Conservation (phyloP, 164 flowering plant species). For the Dillenia suffruticosa region DNA sequence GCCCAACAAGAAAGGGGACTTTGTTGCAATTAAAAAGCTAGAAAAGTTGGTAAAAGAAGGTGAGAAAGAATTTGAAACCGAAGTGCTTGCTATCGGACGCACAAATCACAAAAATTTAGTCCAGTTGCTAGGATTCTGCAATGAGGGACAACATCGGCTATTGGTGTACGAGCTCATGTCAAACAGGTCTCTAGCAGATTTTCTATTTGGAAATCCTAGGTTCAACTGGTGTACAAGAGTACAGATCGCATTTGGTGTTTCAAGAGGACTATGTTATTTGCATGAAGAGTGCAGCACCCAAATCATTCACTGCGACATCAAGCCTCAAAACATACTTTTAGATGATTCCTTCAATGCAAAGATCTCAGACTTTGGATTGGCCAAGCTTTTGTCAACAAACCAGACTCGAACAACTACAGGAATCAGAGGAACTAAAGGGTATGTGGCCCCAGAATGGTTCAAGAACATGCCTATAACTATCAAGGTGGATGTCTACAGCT, state of each 20-base stretch:
- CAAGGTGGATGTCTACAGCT: slow-evolving; percentile 35
- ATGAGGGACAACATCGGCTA: slow-evolving; percentile 30
- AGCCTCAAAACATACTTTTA: slow-evolving; percentile 35
- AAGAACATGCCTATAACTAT: slow-evolving; percentile 17
- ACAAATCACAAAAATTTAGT: slow-evolving; percentile 41
- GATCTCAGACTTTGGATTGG: slow-evolving; percentile 29
- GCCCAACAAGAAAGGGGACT: background rate
- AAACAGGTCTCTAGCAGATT: slow-evolving; percentile 29
- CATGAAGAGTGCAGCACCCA: slow-evolving; percentile 39
- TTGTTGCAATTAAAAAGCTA: slow-evolving; percentile 30
- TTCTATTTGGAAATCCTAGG: slow-evolving; percentile 18
- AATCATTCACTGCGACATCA: slow-evolving; percentile 41
- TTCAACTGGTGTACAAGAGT: slow-evolving; percentile 25
- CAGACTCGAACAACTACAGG: slow-evolving; percentile 21
- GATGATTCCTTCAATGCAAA: slow-evolving; percentile 15
- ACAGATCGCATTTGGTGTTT: slow-evolving; percentile 25
- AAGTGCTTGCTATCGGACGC: slow-evolving; percentile 26
- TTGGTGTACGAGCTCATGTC: slow-evolving; percentile 42
- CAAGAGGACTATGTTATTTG: slow-evolving; percentile 35
- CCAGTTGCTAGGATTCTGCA: slow-evolving; percentile 30
- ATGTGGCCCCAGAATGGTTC: slow-evolving; percentile 37
- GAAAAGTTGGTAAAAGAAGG: slow-evolving; percentile 13
- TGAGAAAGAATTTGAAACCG: slow-evolving; percentile 31
- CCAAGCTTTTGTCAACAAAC: slow-evolving; percentile 23
- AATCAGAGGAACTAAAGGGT: slow-evolving; percentile 19